Evolutionary conservation across 441 rosid species (phyloP).

Genomic region (Mallotus japonicus): DNA sequence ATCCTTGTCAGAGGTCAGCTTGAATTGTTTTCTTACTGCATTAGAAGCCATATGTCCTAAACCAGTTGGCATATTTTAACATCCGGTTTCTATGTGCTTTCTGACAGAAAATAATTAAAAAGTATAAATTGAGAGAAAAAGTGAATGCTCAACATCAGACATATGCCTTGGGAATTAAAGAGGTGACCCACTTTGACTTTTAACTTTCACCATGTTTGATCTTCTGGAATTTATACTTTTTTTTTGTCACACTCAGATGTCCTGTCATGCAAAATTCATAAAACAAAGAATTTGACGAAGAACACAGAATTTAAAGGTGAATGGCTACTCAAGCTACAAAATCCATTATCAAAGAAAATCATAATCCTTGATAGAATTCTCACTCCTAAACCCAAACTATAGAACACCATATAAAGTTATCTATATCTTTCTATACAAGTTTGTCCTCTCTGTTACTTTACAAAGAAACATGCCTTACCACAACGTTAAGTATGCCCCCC

Average conservation of each 20-base stretch:
- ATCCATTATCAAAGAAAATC: neutral
- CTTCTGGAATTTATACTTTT: conserved; percentile 7
- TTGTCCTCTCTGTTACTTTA: neutral
- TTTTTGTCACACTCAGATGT: conserved; percentile 3
- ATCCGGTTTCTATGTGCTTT: conserved; percentile 20
- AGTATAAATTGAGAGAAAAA: conserved; percentile 73
- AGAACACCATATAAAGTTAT: neutral
- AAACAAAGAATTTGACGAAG: neutral
- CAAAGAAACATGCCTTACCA: neutral
- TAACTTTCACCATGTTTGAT: conserved; percentile 13
- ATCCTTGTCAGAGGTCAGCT: conserved; percentile 85
- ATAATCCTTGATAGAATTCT: neutral
- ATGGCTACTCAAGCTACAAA: neutral
- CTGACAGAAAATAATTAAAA: conserved; percentile 61
- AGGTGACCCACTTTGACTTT: conserved; percentile 44
- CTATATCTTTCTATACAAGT: neutral
- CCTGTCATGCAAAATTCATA: neutral
- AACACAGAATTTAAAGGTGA: neutral
- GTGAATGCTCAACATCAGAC: conserved; percentile 91
- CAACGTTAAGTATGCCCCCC: neutral
- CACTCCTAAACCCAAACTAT: neutral
- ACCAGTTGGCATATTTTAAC: conserved; percentile 24
- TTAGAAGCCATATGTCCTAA: conserved; percentile 6
- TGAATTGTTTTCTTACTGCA: conserved; percentile 25
- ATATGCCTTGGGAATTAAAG: conserved; percentile 95